Conservation (phyloP, 441 rosid species). For the Monsonia emarginata region DNA sequence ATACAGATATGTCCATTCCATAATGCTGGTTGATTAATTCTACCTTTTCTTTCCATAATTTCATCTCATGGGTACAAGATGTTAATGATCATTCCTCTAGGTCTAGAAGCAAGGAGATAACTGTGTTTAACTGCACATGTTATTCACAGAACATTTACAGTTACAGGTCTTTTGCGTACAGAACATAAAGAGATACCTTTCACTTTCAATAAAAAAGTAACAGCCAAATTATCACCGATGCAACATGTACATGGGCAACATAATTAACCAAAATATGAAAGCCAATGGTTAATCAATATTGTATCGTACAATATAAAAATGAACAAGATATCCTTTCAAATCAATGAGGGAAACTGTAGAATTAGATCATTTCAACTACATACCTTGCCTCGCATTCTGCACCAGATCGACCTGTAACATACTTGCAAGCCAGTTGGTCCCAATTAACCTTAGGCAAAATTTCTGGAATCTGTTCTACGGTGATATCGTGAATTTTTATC, state of each 20-base stretch:
- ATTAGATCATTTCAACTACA: constrained; percentile 5
- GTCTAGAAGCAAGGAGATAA: too few species aligned
- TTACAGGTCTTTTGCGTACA: background rate
- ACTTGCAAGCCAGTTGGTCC: constrained; percentile 63
- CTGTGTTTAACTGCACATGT: too few species aligned
- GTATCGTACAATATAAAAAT: background rate
- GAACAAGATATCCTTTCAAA: background rate
- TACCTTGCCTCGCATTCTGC: constrained; percentile 89
- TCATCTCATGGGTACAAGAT: too few species aligned
- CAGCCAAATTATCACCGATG: background rate
- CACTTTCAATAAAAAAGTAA: background rate
- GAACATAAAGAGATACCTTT: background rate
- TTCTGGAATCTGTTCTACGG: constrained; percentile 58
- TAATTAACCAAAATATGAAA: background rate
- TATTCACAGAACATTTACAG: too few species aligned
- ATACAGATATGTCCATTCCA: too few species aligned
- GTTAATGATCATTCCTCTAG: too few species aligned
- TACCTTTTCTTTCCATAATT: too few species aligned
- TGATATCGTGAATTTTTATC: constrained; percentile 60
- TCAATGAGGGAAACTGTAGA: background rate
- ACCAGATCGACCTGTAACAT: constrained; percentile 50
- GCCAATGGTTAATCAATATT: background rate
- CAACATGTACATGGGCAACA: background rate
- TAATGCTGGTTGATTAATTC: too few species aligned
- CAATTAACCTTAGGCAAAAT: constrained; percentile 77